These are phyloP conservation scores for Trifolium dubium DNA, from an alignment of 306 rosid species.

Conservation along the genomic window DNA sequence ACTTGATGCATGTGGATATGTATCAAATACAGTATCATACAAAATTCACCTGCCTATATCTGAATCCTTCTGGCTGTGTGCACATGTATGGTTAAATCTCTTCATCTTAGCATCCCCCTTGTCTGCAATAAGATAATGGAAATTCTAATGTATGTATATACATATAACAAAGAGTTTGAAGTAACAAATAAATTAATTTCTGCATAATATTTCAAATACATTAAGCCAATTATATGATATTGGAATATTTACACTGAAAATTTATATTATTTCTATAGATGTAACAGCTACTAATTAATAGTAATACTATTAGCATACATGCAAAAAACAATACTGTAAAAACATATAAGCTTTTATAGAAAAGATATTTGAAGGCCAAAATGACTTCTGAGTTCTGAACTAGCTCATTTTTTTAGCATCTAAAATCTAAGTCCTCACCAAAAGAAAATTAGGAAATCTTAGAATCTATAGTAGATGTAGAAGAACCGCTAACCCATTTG, in stretches of 20 bases:
- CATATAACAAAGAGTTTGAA: slow-evolving; percentile 4
- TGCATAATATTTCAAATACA: background rate
- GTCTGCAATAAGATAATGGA: slow-evolving; percentile 36
- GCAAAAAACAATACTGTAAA: background rate
- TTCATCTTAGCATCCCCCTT: slow-evolving; percentile 39
- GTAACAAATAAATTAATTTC: background rate
- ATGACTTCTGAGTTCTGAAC: slow-evolving; percentile 28
- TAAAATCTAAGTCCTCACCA: slow-evolving; percentile 21
- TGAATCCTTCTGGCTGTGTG: slow-evolving; percentile 10
- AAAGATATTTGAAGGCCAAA: slow-evolving; percentile 20
- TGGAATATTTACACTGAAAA: slow-evolving; percentile 36
- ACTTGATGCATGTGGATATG: slow-evolving; percentile 23
- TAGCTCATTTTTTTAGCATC: slow-evolving; percentile 32
- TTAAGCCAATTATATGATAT: slow-evolving; percentile 15
- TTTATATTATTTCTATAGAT: background rate
- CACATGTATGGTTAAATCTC: slow-evolving; percentile 6
- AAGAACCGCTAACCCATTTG: slow-evolving; percentile 74
- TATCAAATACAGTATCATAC: slow-evolving; percentile 7
- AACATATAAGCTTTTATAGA: background rate
- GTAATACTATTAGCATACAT: slow-evolving; percentile 11
- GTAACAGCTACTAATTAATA: too few species aligned
- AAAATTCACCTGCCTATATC: slow-evolving; percentile 25
- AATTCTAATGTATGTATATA: slow-evolving; percentile 12
- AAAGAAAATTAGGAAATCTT: slow-evolving; percentile 33
- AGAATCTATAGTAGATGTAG: slow-evolving; percentile 55